Conservation (phyloP, 306 rosid genomes). For the Quercus dentata region DNA sequence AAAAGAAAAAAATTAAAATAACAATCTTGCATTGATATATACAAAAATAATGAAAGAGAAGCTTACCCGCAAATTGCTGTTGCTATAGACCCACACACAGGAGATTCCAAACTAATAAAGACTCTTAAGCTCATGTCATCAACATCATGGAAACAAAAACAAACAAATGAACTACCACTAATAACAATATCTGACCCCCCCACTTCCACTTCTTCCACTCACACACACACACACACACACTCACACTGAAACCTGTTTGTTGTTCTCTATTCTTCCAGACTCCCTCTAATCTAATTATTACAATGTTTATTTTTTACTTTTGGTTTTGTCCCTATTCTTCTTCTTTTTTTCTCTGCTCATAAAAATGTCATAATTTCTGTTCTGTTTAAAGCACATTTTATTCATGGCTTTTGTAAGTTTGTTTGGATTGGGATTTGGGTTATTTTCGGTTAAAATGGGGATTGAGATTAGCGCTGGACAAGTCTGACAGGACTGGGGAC, state of each 20-base stretch:
- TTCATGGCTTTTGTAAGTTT: neutral
- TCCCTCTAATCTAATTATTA: neutral
- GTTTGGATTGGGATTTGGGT: neutral
- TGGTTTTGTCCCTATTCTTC: neutral
- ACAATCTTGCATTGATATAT: neutral
- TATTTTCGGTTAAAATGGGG: neutral
- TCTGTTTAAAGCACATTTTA: neutral
- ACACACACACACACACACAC: constrained; percentile 43
- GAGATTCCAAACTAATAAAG: constrained; percentile 28
- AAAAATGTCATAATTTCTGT: neutral
- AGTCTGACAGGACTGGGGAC: no score
- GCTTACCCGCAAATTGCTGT: constrained; percentile 23
- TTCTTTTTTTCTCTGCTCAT: no score
- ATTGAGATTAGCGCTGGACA: neutral
- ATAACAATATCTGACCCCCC: constrained; percentile 13
- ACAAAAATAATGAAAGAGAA: neutral
- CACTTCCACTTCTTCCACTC: constrained; percentile 20
- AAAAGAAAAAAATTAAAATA: neutral
- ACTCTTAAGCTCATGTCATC: constrained; percentile 27
- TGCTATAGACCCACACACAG: constrained; percentile 19
- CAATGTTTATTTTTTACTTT: neutral
- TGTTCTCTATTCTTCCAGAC: constrained; percentile 40
- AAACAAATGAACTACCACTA: neutral
- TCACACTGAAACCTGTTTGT: constrained; percentile 27
- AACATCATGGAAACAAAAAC: constrained; percentile 20